Conservation (phyloP, 2,329 filamentous ascomycete species). For the Aspergillus oerlinghausenensis region DNA sequence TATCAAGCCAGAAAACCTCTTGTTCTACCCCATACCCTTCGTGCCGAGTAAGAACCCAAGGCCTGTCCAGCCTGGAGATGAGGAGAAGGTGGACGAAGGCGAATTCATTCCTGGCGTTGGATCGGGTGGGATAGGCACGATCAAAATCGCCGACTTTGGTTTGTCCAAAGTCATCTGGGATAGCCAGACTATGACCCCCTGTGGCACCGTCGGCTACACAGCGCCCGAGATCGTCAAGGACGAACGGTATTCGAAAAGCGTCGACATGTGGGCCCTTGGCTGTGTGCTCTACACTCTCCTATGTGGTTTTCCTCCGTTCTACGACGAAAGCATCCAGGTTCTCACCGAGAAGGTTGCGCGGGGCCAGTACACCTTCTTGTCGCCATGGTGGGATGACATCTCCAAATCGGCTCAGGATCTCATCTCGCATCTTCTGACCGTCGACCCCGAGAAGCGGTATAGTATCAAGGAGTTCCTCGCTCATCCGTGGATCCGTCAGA, state of each 20-base stretch:
- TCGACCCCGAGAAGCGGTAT: constrained; percentile 92
- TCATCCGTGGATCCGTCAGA: constrained; percentile 87
- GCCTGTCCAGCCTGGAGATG: constrained; percentile 79
- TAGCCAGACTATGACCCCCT: constrained; percentile 97
- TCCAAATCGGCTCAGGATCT: constrained; percentile 91
- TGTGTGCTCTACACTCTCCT: constrained; percentile 96
- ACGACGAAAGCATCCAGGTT: constrained; percentile 95
- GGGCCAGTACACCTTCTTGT: constrained; percentile 95
- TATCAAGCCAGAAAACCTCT: constrained; percentile 95
- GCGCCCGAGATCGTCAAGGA: constrained; percentile 99
- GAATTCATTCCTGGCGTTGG: constrained; percentile 81
- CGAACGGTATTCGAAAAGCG: constrained; percentile 95
- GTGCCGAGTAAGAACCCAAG: constrained; percentile 75
- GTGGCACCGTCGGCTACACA: constrained; percentile 95
- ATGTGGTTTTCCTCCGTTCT: constrained; percentile 96
- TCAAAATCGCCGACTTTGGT: constrained; percentile 98
- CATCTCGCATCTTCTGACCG: constrained; percentile 86
- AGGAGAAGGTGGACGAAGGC: constrained; percentile 95
- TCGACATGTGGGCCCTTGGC: constrained; percentile 98
- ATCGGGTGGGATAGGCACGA: constrained; percentile 82
- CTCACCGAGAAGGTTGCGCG: constrained; percentile 96
- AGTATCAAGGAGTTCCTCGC: constrained; percentile 86
- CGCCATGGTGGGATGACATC: constrained; percentile 99
- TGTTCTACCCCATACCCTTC: constrained; percentile 84
- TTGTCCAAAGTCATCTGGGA: constrained; percentile 98